Base-by-base conservation (phyloP, 345 rosid genomes). In the Dimocarpus longan region DNA sequence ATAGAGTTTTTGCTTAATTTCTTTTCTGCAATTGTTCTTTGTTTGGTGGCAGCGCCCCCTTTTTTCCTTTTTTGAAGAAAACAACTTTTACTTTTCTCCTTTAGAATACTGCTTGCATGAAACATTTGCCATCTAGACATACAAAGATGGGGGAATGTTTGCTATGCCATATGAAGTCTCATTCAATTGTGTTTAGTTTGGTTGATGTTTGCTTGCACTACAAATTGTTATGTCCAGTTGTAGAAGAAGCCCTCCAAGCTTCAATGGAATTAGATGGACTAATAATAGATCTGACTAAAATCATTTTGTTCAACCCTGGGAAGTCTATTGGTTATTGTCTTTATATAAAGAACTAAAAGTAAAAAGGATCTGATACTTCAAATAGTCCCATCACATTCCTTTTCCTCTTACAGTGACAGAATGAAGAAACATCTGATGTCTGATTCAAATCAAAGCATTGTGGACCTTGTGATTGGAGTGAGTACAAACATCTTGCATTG, bases 1-100 rank as follows among this genome's bases (percentile, higher is more conserved):
- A 57, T 82, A 54, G 79, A 66, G 10, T 19, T 50, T 37, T 18
- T 56, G 28, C 65, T 60, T 60, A 6, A 21, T 57, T 7, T 32
- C 40, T 56, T 16, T 60, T 37, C 19, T 18, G 3, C 4, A 28
- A 56, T 64, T 57, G 73, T 60, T 46, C 26, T 12, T 13, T 59
- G 37, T 70, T 71, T 71, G n/a, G 64, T 19, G 54, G 26, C 37
- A 32, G 37, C 37, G 2, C 44, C 19, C 59, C n/a, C 5, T 54
- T 54, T 54, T 18, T 54, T 5, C 9, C 9, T 54, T 16, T 54
- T 5, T 2, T 0, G 1, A 54, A 54, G n/a, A 54, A 54, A 54
- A 54, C 18, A 54, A 1, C 59, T 54, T 50, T 12, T 6, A 5
- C 8, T 54, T 54, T 54, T 16, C 7, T 15, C 57, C 19, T 13